phyloP scores from a whole-genome alignment of 176 grass and related monocot genomes.

The Lolium multiflorum region DNA sequence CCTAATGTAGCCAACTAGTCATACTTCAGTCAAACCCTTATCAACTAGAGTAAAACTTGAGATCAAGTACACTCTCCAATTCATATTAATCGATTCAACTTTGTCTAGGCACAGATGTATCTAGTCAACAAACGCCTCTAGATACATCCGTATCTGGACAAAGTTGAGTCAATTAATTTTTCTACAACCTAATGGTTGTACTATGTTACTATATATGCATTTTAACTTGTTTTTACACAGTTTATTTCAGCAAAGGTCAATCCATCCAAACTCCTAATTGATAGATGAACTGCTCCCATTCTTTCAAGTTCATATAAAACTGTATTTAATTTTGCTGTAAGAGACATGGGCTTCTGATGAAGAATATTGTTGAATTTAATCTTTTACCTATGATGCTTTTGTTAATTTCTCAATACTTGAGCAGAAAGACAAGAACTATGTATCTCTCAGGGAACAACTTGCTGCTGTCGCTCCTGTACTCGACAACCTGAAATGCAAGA shows the following conservation, averaged over 20 bases:
- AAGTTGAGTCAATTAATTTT: not conserved
- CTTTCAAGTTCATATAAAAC: not conserved
- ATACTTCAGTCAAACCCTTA: conserved; percentile 12
- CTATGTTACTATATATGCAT: not conserved
- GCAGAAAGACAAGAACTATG: conserved; percentile 77
- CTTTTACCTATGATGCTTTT: not conserved
- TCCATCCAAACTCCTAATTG: not conserved
- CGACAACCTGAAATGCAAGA: conserved; percentile 75
- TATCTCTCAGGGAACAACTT: conserved; percentile 77
- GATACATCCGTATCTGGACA: too few species aligned
- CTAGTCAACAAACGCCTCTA: too few species aligned
- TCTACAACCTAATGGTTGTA: not conserved
- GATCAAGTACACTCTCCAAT: too few species aligned
- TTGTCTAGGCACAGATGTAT: too few species aligned
- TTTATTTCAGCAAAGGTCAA: not conserved
- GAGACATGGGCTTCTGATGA: not conserved
- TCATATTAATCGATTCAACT: too few species aligned
- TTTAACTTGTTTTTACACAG: not conserved
- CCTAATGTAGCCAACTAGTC: not conserved
- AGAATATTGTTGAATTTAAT: not conserved
- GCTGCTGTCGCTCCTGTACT: conserved; percentile 62
- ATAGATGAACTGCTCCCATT: conserved; percentile 1
- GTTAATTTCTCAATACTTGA: conserved; percentile 31
- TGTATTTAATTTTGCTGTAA: conserved; percentile 12
- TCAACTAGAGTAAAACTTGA: not conserved